Evolutionary conservation across 441 rosid species (phyloP).

Genomic region (Populus trichocarpa): DNA sequence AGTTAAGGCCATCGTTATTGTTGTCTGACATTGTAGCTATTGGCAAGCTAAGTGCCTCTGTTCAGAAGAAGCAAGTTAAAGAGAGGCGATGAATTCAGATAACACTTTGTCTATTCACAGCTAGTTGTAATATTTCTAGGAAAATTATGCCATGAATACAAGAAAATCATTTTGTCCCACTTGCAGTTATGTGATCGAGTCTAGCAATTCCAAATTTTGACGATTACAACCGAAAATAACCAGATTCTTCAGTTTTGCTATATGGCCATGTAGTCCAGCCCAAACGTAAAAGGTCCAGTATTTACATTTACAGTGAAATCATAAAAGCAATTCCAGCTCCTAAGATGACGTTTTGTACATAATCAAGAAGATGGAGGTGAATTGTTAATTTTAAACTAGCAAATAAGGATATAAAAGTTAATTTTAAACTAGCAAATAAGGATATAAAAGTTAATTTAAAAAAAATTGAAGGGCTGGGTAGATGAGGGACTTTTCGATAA

Average conservation of each 20-base stretch:
- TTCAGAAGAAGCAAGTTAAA: not conserved
- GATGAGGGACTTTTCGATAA: no score
- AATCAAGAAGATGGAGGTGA: no score
- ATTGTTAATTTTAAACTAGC: no score
- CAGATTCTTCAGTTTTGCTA: not conserved
- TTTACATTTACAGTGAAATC: no score
- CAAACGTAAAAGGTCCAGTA: no score
- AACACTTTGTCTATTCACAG: not conserved
- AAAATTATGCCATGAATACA: not conserved
- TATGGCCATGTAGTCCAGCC: no score
- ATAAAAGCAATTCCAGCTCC: no score
- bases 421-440: no score
- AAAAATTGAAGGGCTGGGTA: no score
- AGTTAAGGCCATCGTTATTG: not conserved
- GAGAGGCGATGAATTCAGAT: conserved; percentile 18
- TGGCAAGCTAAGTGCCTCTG: not conserved
- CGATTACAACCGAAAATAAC: not conserved
- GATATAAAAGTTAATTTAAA: no score
- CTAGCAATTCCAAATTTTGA: not conserved
- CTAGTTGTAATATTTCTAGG: not conserved
- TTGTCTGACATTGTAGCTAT: conserved; percentile 20
- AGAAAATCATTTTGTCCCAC: not conserved
- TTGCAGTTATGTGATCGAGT: not conserved
- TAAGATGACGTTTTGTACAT: no score
- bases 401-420: no score